Conservation (phyloP, 176 grass and related monocot genomes). For the Lolium perenne region DNA sequence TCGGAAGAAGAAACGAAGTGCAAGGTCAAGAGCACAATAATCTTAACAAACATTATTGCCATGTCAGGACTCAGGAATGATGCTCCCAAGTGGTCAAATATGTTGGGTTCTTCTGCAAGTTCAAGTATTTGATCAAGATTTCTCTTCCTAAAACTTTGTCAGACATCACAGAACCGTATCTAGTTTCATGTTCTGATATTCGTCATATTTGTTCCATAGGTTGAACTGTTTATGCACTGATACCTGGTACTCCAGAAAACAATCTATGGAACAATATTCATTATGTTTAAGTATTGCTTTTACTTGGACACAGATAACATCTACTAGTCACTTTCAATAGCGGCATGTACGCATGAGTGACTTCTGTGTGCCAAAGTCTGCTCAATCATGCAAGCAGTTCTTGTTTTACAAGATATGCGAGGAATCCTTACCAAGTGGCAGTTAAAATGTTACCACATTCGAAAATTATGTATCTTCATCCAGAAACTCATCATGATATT, state of each 20-base stretch:
- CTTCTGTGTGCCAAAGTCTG: background rate
- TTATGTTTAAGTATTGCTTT: background rate
- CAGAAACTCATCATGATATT: conserved; percentile 68
- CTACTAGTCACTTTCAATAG: background rate
- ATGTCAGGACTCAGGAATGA: conserved; percentile 19
- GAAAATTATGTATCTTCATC: conserved; percentile 55
- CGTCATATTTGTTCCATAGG: background rate
- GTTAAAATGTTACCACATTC: conserved; percentile 44
- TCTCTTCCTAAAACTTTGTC: background rate
- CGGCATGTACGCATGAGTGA: background rate
- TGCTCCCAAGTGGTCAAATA: background rate
- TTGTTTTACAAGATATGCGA: conserved; percentile 22
- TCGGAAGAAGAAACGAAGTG: background rate
- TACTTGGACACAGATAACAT: conserved; percentile 21
- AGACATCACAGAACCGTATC: background rate
- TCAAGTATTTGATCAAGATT: conserved; percentile 2
- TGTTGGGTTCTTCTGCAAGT: background rate
- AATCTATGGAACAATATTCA: background rate
- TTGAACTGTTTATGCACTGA: conserved; percentile 15
- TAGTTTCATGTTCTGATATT: background rate
- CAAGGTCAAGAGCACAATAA: background rate
- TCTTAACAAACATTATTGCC: conserved; percentile 3
- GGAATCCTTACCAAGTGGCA: conserved; percentile 52
- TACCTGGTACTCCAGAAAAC: background rate
- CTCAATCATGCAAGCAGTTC: background rate